These are phyloP conservation scores for Rhodamnia rubescens DNA, from an alignment of 345 rosid genomes.

Conservation along the genomic window DNA sequence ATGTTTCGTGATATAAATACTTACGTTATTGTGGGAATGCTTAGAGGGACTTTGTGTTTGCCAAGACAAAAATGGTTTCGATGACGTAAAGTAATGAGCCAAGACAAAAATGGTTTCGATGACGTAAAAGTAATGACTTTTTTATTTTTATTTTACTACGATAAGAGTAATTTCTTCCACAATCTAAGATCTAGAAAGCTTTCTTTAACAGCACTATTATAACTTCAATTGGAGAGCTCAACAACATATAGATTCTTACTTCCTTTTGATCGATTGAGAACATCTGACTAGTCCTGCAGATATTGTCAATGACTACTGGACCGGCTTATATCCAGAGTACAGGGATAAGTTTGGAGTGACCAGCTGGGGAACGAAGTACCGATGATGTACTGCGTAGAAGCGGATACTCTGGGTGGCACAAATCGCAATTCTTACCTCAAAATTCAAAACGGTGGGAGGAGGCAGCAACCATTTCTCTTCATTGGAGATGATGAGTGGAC, in stretches of 20 bases:
- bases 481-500: neutral
- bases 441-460: neutral
- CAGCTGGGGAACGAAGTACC: neutral
- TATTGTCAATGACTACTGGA: neutral
- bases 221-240: too few relatives aligned
- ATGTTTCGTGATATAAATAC: accelerated
- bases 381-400: neutral
- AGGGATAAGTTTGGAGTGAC: neutral
- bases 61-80: neutral
- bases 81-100: neutral
- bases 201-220: neutral
- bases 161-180: neutral
- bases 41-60: neutral
- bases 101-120: neutral
- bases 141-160: too few relatives aligned
- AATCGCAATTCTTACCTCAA: neutral
- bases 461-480: neutral
- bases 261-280: neutral
- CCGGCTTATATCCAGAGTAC: neutral
- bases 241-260: too few relatives aligned
- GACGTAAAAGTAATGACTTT: neutral
- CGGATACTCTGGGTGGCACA: neutral
- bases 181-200: neutral
- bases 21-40: neutral
- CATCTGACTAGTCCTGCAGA: neutral